These are phyloP conservation scores for Tylopilus cervinicoccineus DNA, from an alignment of 768 basidiomycete species.

Conservation along the genomic window DNA sequence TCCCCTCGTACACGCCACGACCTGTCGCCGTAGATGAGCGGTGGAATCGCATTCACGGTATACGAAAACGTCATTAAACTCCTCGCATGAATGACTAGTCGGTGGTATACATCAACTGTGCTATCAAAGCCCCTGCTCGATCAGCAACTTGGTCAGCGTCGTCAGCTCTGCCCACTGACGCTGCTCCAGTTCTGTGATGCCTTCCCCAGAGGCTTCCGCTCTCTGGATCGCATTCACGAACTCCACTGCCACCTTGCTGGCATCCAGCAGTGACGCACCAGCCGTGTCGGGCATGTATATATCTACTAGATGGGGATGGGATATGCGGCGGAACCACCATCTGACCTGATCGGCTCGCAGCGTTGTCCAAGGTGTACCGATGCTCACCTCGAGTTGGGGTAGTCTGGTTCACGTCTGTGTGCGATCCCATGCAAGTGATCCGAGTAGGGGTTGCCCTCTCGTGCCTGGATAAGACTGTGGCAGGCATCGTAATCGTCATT, in stretches of 20 bases:
- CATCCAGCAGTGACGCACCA: conserved; percentile 7
- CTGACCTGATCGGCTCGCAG: conserved; percentile 2
- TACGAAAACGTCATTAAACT: conserved; percentile 77
- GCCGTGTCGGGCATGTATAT: conserved; percentile 9
- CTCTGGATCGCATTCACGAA: conserved; percentile 11
- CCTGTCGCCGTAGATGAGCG: conserved; percentile 61
- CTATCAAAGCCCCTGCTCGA: conserved; percentile 1
- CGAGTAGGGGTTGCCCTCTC: conserved; percentile 16
- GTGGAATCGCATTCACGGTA: conserved; percentile 89
- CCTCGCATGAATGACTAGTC: conserved; percentile 32
- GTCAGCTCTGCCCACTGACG: conserved; percentile 20
- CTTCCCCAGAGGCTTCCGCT: conserved; percentile 10
- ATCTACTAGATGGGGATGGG: conserved; percentile 13
- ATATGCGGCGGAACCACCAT: conserved; percentile 16
- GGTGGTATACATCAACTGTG: not conserved
- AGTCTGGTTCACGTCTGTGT: conserved; percentile 25
- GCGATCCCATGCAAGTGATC: conserved; percentile 22
- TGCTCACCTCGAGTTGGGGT: conserved; percentile 13
- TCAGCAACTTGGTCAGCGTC: conserved; percentile 14
- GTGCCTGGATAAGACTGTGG: conserved; percentile 18
- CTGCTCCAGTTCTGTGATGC: conserved; percentile 13
- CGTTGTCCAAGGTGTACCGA: not conserved
- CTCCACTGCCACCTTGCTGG: conserved; percentile 1
- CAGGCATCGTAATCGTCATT: conserved; percentile 15
- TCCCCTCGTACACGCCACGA: not conserved